These are phyloP conservation scores for Dryadomyces quercus-mongolicae DNA, from an alignment of 2,329 filamentous ascomycete genomes.

Conservation along the genomic window DNA sequence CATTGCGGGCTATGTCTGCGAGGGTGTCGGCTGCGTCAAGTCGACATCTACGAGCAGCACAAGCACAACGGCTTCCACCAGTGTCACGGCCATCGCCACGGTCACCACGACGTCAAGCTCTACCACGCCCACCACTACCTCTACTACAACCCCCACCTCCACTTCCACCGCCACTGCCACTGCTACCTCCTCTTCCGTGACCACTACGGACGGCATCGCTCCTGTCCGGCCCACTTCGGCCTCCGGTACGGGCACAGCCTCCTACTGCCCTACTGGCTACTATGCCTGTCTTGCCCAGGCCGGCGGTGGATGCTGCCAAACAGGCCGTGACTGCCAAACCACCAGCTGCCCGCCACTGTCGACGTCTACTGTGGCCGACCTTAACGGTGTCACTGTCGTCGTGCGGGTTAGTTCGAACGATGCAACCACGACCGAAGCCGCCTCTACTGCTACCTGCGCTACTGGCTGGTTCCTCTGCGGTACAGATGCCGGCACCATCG, in stretches of 20 bases:
- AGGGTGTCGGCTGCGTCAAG: conserved; percentile 48
- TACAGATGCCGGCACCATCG: conserved; percentile 41
- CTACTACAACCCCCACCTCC: conserved; percentile 24
- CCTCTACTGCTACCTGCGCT: conserved; percentile 47
- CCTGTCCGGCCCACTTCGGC: conserved; percentile 21
- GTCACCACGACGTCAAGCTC: conserved; percentile 27
- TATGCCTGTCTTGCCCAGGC: conserved; percentile 81
- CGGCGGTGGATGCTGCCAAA: conserved; percentile 76
- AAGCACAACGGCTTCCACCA: conserved; percentile 12
- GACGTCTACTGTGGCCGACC: conserved; percentile 48
- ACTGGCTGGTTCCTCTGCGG: conserved; percentile 67
- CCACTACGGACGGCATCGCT: conserved; percentile 18
- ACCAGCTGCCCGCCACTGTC: conserved; percentile 58
- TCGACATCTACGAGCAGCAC: conserved; percentile 5
- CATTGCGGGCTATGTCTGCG: conserved; percentile 57
- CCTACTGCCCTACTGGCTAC: conserved; percentile 73
- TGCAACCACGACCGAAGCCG: conserved; percentile 25
- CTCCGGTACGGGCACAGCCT: conserved; percentile 25
- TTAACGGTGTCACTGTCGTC: conserved; percentile 57
- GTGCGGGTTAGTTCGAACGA: conserved; percentile 33
- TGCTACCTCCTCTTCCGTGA: conserved; percentile 16
- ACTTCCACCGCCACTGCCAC: conserved; percentile 21
- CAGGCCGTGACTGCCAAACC: conserved; percentile 71
- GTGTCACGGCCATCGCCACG: conserved; percentile 24
- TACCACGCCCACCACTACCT: conserved; percentile 9